Evolutionary conservation across 805 yeast genomes (phyloP).

Genomic region (Scheffersomyces coipomensis): DNA sequence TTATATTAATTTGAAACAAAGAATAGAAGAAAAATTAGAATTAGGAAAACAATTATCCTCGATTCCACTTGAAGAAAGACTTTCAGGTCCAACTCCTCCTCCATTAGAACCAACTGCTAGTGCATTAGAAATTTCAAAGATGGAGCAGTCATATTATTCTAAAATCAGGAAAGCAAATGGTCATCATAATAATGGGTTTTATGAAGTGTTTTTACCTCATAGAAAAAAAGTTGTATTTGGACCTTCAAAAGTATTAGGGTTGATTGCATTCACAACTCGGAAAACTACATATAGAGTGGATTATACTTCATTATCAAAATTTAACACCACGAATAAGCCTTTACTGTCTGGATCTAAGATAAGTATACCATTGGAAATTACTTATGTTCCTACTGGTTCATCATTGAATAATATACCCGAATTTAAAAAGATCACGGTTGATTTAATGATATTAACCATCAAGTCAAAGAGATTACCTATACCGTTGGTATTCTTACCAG

Average conservation of each 20-base stretch:
- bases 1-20: slow-evolving; percentile 23
- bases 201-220: slow-evolving; percentile 30
- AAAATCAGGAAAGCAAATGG: slow-evolving; percentile 8
- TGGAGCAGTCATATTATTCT: slow-evolving; percentile 25
- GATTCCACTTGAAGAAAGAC: slow-evolving; percentile 5
- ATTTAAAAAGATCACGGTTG: slow-evolving; percentile 25
- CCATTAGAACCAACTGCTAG: slow-evolving; percentile 17
- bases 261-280: slow-evolving; percentile 32
- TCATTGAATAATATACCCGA: slow-evolving; percentile 16
- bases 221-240: slow-evolving; percentile 30
- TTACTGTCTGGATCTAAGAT: slow-evolving; percentile 12
- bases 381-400: slow-evolving; percentile 13
- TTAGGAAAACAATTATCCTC: slow-evolving; percentile 21
- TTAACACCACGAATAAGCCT: slow-evolving; percentile 6
- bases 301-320: slow-evolving; percentile 21
- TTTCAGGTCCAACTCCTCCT: background rate
- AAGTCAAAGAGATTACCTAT: slow-evolving; percentile 31
- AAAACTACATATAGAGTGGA: slow-evolving; percentile 23
- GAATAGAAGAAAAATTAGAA: slow-evolving; percentile 26
- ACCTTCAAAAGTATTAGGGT: slow-evolving; percentile 27
- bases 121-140: slow-evolving; percentile 24
- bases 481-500: slow-evolving; percentile 34
- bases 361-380: slow-evolving; percentile 29
- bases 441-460: slow-evolving; percentile 27
- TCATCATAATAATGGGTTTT: slow-evolving; percentile 10